A percentile compares a stretch with the other conserved stretches of the same genome.
Evolutionary conservation across 495 filamentous ascomycete genomes (phyloP).

Genomic region (Annulohypoxylon stygium): DNA sequence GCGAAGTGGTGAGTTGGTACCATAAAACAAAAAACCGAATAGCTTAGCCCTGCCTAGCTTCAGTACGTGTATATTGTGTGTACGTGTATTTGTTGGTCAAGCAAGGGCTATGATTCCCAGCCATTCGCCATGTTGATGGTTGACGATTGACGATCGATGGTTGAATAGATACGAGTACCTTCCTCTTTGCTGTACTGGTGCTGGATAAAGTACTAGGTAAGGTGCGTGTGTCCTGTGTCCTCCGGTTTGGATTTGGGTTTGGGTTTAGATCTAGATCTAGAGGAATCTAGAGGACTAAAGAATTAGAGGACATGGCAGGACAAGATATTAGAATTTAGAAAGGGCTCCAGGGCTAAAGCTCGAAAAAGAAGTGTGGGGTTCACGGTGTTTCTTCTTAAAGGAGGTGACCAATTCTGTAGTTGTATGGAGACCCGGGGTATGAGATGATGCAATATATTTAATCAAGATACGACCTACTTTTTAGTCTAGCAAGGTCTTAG

Average conservation of each 20-base stretch:
- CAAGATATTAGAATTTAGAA: slow-evolving; percentile 10
- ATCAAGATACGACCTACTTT: slow-evolving; percentile 30
- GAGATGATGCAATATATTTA: slow-evolving; percentile 45
- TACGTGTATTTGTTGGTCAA: slow-evolving; percentile 25
- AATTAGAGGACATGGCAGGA: slow-evolving; percentile 15
- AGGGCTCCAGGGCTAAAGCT: slow-evolving; percentile 17
- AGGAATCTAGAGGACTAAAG: not conserved
- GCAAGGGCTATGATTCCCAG: slow-evolving; percentile 28
- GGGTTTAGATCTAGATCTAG: slow-evolving; percentile 21
- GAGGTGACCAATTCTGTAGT: slow-evolving; percentile 17
- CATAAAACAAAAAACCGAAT: slow-evolving; percentile 10
- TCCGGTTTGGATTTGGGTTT: not conserved
- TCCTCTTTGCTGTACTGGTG: not conserved
- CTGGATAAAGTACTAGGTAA: no score
- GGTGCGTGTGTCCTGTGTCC: not conserved
- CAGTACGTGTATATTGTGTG: slow-evolving; percentile 7
- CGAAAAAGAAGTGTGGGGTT: slow-evolving; percentile 26
- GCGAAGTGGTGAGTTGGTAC: slow-evolving; percentile 3
- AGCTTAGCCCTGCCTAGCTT: slow-evolving; percentile 2
- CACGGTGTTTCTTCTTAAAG: slow-evolving; percentile 5
- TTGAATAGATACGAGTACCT: slow-evolving; percentile 2
- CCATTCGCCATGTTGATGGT: slow-evolving; percentile 32
- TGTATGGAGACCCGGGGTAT: not conserved
- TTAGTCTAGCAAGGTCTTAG: slow-evolving; percentile 7
- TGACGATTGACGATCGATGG: not conserved